Conservation (phyloP, 1,284 basidiomycete species). For the Cryptococcus wingfieldii region DNA sequence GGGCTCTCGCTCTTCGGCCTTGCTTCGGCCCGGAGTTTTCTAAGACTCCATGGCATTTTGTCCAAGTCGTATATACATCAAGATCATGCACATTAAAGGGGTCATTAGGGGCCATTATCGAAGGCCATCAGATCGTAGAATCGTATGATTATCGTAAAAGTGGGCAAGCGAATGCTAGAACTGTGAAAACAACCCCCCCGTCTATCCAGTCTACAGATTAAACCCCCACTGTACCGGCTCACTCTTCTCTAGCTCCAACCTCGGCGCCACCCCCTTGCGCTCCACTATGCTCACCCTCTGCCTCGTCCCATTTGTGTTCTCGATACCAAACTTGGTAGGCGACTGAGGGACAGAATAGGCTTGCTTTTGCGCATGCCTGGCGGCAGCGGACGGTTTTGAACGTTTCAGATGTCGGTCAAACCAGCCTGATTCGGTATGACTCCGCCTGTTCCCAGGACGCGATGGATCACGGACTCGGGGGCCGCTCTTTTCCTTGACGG, state of each 20-base stretch:
- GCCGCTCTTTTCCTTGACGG: not conserved
- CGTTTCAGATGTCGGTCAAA: slow-evolving; percentile 8
- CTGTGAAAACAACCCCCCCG: too few species aligned
- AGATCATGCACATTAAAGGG: not conserved
- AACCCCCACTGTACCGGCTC: slow-evolving; percentile 1
- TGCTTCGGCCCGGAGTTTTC: too few species aligned
- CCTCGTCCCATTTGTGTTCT: not conserved
- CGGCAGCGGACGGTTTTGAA: not conserved
- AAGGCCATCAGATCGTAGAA: too few species aligned
- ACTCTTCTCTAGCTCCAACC: not conserved
- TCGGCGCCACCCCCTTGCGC: not conserved
- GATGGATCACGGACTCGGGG: not conserved
- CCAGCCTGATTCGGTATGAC: slow-evolving; percentile 25
- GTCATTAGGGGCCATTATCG: not conserved
- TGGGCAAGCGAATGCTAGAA: too few species aligned
- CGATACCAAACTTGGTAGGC: not conserved
- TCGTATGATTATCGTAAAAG: too few species aligned
- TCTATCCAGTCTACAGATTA: not conserved
- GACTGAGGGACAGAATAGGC: not conserved
- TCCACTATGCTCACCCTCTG: not conserved
- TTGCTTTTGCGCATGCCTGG: not conserved
- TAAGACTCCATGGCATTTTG: too few species aligned
- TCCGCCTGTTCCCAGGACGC: slow-evolving; percentile 2
- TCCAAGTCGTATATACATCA: not conserved
- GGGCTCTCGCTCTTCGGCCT: too few species aligned